phyloP scores from a whole-genome alignment of 2,329 filamentous ascomycete species.

The Onygena corvina region DNA sequence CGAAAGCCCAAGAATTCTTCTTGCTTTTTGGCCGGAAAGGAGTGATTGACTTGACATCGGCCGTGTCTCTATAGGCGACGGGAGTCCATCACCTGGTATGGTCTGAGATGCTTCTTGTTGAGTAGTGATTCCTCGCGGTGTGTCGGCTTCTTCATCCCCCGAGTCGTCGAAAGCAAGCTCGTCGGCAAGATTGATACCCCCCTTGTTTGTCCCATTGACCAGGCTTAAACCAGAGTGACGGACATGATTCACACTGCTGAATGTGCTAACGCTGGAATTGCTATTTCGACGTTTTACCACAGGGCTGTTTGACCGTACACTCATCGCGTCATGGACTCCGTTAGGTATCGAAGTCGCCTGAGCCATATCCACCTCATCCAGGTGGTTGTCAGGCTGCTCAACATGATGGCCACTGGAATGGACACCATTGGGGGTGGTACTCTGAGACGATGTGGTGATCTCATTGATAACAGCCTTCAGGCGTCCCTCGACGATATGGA shows the following conservation, averaged over 20 bases:
- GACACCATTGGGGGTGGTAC: no score
- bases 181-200: conserved; percentile 71
- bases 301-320: conserved; percentile 61
- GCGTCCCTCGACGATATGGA: conserved; percentile 81
- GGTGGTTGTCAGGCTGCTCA: conserved; percentile 15
- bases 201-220: conserved; percentile 44
- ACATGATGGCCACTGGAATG: conserved; percentile 12
- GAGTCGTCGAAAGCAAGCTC: conserved; percentile 71
- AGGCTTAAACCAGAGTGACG: conserved; percentile 59
- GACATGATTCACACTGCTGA: conserved; percentile 38
- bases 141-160: conserved; percentile 55
- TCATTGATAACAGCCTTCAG: conserved; percentile 77
- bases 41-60: conserved; percentile 22
- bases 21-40: conserved; percentile 23
- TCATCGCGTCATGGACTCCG: conserved; percentile 55
- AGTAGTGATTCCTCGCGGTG: conserved; percentile 24
- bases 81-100: conserved; percentile 43
- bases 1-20: conserved; percentile 36
- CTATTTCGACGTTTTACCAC: conserved; percentile 47
- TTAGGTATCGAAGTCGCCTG: conserved; percentile 45
- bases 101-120: conserved; percentile 17
- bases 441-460: conserved; percentile 41
- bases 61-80: conserved; percentile 36
- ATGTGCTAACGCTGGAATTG: conserved; percentile 40
- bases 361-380: conserved; percentile 42